Percentiles rank a stretch among this genome's conserved stretches.
Conservation (phyloP, 2,329 filamentous ascomycete genomes). For the Conoideocrella luteorostrata region DNA sequence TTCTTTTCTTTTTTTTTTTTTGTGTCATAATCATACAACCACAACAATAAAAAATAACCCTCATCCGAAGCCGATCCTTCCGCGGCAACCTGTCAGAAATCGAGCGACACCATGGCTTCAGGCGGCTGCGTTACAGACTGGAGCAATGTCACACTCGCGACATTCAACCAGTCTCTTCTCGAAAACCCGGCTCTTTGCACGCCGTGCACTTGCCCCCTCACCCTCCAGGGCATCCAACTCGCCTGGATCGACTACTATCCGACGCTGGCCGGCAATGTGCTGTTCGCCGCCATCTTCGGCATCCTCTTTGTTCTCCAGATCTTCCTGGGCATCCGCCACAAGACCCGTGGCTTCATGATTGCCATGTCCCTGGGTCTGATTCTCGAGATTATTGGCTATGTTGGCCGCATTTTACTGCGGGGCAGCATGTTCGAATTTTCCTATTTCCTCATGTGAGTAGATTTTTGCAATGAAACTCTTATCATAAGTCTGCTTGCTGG, state of each 20-base stretch:
- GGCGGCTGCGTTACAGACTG: background rate
- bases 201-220: background rate
- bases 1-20: too few species aligned
- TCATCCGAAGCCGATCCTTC: background rate
- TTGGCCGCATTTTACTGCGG: conserved; percentile 13
- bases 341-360: conserved; percentile 15
- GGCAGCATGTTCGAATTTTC: conserved; percentile 11
- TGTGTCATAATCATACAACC: too few species aligned
- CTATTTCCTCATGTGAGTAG: background rate
- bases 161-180: background rate
- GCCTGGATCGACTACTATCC: background rate
- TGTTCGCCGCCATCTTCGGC: background rate
- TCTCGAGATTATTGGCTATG: conserved; percentile 16
- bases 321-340: conserved; percentile 15
- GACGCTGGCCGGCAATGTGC: background rate
- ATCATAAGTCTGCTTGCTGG: too few species aligned
- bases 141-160: background rate
- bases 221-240: background rate
- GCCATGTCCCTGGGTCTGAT: conserved; percentile 16
- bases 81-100: background rate
- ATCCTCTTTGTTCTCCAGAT: conserved; percentile 1
- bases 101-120: background rate
- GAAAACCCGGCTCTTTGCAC: background rate
- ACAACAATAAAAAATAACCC: too few species aligned
- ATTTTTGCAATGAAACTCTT: background rate